A percentile compares a stretch with the other conserved stretches of the same genome.
Conservation (phyloP, 2,329 filamentous ascomycete species). For the Hypocreales sp. region DNA sequence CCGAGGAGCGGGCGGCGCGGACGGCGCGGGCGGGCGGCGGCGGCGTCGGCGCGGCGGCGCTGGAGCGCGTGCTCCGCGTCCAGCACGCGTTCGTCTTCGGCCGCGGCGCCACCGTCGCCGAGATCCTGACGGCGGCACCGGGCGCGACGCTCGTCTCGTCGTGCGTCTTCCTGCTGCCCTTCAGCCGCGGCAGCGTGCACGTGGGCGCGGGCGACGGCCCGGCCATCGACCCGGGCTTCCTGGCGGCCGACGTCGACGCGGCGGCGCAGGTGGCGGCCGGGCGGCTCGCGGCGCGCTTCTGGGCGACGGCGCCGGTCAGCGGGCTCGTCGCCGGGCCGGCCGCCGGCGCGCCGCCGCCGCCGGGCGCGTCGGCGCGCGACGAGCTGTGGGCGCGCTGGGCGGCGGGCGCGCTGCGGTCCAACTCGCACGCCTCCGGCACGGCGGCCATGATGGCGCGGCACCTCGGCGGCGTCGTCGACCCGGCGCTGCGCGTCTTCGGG, state of each 20-base stretch:
- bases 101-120: constrained; percentile 26
- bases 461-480: constrained; percentile 32
- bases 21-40: constrained; percentile 9
- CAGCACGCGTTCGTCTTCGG: constrained; percentile 33
- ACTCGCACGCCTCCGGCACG: constrained; percentile 30
- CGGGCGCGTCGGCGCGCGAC: constrained; percentile 4
- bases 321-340: constrained; percentile 1
- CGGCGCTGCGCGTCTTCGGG: constrained; percentile 27
- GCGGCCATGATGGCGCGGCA: constrained; percentile 33
- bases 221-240: constrained; percentile 19
- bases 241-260: constrained; percentile 20
- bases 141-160: constrained; percentile 17
- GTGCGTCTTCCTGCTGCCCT: constrained; percentile 21
- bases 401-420: constrained; percentile 5
- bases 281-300: constrained; percentile 14
- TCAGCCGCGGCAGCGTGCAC: constrained; percentile 24
- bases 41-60: constrained; percentile 11
- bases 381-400: constrained; percentile 6
- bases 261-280: constrained; percentile 11
- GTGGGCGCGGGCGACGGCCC: constrained; percentile 19
- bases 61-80: constrained; percentile 24
- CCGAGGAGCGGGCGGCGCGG: constrained; percentile 10
- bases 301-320: constrained; percentile 11
- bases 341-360: constrained; percentile 1
- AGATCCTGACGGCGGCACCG: constrained; percentile 23